Base-by-base conservation (phyloP, 2,329 filamentous ascomycete species). In the Venturia carpophila region DNA sequence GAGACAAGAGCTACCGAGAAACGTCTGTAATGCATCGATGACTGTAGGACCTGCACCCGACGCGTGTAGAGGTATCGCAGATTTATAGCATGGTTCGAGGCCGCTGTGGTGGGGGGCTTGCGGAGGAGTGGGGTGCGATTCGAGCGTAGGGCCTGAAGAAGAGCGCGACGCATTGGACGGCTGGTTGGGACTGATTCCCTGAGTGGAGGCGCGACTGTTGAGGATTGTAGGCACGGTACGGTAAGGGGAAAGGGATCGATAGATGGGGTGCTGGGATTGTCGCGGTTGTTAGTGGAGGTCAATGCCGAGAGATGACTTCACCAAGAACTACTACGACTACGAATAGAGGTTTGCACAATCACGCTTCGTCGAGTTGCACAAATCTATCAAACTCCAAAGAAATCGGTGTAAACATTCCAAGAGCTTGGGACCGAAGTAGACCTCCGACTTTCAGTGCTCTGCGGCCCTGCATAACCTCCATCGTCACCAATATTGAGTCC, bases 1-100 rank as follows among this genome's bases (percentile, higher is more conserved):
- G 89, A 87, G 66, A 88, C 82, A 66, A 91, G 75, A 67, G 86
- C 88, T 70, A 85, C 80, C 5, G 84, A 84, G 69, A 89, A 80
- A 70, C 86, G 83, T 68, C 89, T 87, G 72, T 88, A 77, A 76
- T 89, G 88, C 89, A 93, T 92, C 70, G 88, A 89, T 69, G 87
- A 87, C 69, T 79, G 83, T 65, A 89, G 78, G 65, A 84, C 39
- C 41, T 34, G 41, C 11, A 15, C 43, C 7, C 60, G 64, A n/a
- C 19, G 60, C 19, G 60, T 34, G 13, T 39, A 65, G 10, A 41
- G 21, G 19, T 45, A 27, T 19, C 47, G 65, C 42, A 27, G 24
- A 10, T 19, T 60, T 27, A 64, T 21, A 21, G 65, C 63, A 66
- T 64, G 55, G 63, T 34, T 45, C 15, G 63, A 60, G 45, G 47